Conservation (phyloP, 768 basidiomycete genomes). For the Lactarius trivialis region DNA sequence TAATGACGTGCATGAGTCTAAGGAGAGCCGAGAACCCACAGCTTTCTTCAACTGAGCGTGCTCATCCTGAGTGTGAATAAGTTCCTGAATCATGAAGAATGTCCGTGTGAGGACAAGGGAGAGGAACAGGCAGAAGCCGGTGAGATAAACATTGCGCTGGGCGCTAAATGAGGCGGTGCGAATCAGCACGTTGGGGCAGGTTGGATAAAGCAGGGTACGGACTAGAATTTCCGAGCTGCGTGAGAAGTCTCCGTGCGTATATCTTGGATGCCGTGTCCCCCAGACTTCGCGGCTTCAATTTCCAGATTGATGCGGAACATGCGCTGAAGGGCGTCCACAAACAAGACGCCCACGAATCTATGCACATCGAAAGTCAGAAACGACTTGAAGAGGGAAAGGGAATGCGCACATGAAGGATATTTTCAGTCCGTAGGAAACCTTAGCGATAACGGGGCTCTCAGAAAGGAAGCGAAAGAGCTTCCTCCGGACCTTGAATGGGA, state of each 20-base stretch:
- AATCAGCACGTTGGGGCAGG: background rate
- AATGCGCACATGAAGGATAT: slow-evolving; percentile 80
- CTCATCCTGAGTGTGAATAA: slow-evolving; percentile 85
- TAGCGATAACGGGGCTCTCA: slow-evolving; percentile 65
- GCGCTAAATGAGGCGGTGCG: slow-evolving; percentile 40
- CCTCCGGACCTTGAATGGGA: slow-evolving; percentile 74
- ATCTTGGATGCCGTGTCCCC: slow-evolving; percentile 46
- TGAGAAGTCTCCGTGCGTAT: slow-evolving; percentile 80
- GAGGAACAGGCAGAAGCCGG: slow-evolving; percentile 91
- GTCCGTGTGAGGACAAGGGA: slow-evolving; percentile 90
- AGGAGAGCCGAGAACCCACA: slow-evolving; percentile 19
- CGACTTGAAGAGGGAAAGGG: background rate
- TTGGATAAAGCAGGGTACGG: slow-evolving; percentile 27
- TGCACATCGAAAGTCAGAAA: slow-evolving; percentile 24
- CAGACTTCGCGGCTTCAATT: slow-evolving; percentile 55
- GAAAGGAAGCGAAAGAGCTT: slow-evolving; percentile 65
- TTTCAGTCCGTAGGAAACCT: slow-evolving; percentile 85
- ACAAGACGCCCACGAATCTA: slow-evolving; percentile 78
- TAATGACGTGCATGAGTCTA: background rate
- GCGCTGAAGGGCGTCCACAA: slow-evolving; percentile 87
- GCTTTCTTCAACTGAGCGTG: slow-evolving; percentile 74
- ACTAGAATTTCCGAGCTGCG: slow-evolving; percentile 94
- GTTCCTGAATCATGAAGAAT: slow-evolving; percentile 87
- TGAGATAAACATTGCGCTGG: slow-evolving; percentile 88
- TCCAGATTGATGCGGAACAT: slow-evolving; percentile 81